Evolutionary conservation across 352 stramenopile genomes (phyloP), one percentile per base, ranked within the genome.

Genomic region (Globisporangium yorkense): DNA sequence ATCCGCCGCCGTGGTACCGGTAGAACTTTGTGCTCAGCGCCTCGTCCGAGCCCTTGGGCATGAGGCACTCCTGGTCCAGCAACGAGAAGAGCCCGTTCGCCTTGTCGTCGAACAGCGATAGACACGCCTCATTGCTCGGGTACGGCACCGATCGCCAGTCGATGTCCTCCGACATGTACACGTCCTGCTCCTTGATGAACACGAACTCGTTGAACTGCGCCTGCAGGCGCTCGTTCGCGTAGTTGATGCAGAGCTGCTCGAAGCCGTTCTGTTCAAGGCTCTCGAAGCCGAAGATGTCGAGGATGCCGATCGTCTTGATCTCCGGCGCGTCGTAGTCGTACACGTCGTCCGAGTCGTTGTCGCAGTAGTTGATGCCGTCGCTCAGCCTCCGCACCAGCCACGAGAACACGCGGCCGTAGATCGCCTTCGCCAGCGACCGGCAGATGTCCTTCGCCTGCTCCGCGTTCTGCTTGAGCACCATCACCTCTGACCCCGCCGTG

Each of bases 321-420:
- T 78, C 65, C 12, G 56, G 37, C 47, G 56, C 56, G 35, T 62
- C 56, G 29, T 62, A 55, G 13, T 82, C 71, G 41, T 80, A 68
- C 33, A 71, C 63, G 9, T 67, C 63, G 12, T 67, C 78, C 24
- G 57, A 52, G 3, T 67, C 37, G n/a, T 63, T 75, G 21, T 88
- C 71, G 33, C 64, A 74, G 53, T 80, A 89, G 53, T 92, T 90
- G 51, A 91, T 93, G n/a, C 80, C 77, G 45, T 90, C 81, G 55
- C 80, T 92, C 27, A 95, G 61, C 29, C 85, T 80, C 8, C 74
- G 67, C 5, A 99, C 96, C 47, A 99, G 87, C 77, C 91, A 98
- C 33, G 89, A 85, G 72, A 99, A 99, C 1, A 99, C 72, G 2
- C 89, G 84, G 7, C 88, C 91, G 64, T 99, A 99, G 10, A 98